Base-by-base conservation (phyloP, 2,329 filamentous ascomycete genomes). In the Sporothrix brasiliensis region DNA sequence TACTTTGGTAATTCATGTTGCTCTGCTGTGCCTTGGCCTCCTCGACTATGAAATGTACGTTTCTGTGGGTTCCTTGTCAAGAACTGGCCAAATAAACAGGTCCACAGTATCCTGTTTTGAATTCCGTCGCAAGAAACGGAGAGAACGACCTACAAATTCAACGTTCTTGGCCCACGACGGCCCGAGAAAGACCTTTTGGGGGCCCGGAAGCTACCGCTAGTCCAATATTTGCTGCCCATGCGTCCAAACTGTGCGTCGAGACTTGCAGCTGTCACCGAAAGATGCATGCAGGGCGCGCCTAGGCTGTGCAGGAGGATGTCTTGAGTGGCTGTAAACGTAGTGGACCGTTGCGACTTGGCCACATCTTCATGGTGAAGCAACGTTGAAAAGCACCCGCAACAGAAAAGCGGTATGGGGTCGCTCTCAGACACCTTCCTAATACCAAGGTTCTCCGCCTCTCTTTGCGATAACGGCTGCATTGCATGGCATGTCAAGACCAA, bases 391-490 rank as follows among this genome's bases (percentile, higher is more conserved):
- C 34, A 44, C 2, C 19, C 10, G n/a, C 39, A 44, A 44, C n/a
- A 11, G 34, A 61, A 44, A 21, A n/a, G 39, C 56, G 30, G 56
- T 41, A 60, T 61, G 56, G 19, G 34, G n/a, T 61, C 27, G 34
- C 24, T 44, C 34, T 21, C 11, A 21, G 56, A 41, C 19, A 60
- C n/a, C 34, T 30, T 41, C 2, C 56, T 30, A n/a, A 44, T 14
- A 34, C 9, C n/a, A 24, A 16, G 47, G 11, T 47, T 39, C 41
- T 4, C 30, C 24, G 5, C 34, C 60, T 19, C 21, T 49, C 7
- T 27, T 47, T 53, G 68, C 68, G 56, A 69, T 69, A 69, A 34
- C 47, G 56, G 68, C 68, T 53, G 68, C 34, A 49, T 10, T 9
- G 34, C 34, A 34, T 34, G 34, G 10, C 34, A 30, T 24, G 27